A percentile compares a stretch with the other conserved stretches of the same genome.
Conservation (phyloP, 1,139 yeast species). For the Waltiozyma sp. region DNA sequence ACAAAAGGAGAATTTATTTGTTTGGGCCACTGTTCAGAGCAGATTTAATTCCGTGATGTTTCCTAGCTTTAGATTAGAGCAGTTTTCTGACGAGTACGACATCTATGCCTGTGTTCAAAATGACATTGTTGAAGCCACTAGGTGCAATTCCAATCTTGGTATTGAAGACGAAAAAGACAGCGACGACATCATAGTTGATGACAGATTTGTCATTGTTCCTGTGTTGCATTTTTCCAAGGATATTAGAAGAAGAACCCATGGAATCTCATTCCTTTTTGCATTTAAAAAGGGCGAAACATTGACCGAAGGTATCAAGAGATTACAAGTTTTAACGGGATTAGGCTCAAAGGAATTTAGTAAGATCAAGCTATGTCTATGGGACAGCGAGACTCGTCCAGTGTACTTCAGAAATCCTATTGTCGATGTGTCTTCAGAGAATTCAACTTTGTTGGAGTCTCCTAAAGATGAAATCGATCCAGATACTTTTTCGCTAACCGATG, state of each 20-base stretch:
- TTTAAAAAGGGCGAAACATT: constrained; percentile 56
- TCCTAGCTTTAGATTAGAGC: constrained; percentile 19
- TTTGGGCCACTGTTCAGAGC: constrained; percentile 26
- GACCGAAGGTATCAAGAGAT: constrained; percentile 52
- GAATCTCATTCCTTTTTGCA: constrained; percentile 78
- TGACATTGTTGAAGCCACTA: background rate
- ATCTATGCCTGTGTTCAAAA: constrained; percentile 23
- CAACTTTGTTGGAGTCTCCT: background rate
- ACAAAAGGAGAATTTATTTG: constrained; percentile 38
- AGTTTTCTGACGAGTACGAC: constrained; percentile 19
- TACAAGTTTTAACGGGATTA: constrained; percentile 59
- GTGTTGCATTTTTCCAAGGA: constrained; percentile 74
- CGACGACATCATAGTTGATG: constrained; percentile 5
- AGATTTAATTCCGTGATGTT: constrained; percentile 24
- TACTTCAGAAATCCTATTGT: constrained; percentile 20
- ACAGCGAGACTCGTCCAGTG: constrained; percentile 30
- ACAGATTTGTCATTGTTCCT: constrained; percentile 26
- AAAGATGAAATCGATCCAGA: background rate
- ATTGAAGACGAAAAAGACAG: constrained; percentile 3
- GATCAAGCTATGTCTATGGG: constrained; percentile 41
- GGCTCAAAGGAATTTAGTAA: constrained; percentile 73
- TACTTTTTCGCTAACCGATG: background rate
- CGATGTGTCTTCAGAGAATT: background rate
- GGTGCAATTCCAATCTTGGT: background rate
- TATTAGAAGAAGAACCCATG: constrained; percentile 52